Conservation (phyloP, 192 early-diverging fungal species). For the Podila epicladia region DNA sequence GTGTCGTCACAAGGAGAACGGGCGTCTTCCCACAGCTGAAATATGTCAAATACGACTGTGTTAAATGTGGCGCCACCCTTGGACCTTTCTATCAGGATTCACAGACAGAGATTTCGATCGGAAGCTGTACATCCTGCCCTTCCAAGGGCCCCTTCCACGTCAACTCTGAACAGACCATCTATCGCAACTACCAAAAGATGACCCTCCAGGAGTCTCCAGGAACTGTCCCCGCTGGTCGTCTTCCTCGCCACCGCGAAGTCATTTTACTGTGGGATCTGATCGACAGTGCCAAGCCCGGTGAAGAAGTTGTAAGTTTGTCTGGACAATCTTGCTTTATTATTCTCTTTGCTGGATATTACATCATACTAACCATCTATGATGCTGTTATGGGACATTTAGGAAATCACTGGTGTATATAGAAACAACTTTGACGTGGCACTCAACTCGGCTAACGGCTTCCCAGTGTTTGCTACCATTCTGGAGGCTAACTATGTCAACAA, state of each 20-base stretch:
- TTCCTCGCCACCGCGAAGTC: slow-evolving; percentile 94
- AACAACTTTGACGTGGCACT: slow-evolving; percentile 94
- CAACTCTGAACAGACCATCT: slow-evolving; percentile 95
- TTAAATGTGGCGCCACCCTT: slow-evolving; percentile 89
- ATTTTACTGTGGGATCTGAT: slow-evolving; percentile 97
- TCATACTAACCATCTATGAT: background rate
- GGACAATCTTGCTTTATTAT: background rate
- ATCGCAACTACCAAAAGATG: slow-evolving; percentile 96
- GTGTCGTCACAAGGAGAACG: slow-evolving; percentile 93
- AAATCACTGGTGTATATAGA: slow-evolving; percentile 94
- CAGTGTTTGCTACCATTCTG: slow-evolving; percentile 95
- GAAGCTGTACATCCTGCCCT: slow-evolving; percentile 89
- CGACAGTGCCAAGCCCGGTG: slow-evolving; percentile 94
- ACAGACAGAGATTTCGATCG: slow-evolving; percentile 84
- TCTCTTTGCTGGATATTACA: background rate
- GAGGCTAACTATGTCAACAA: slow-evolving; percentile 96
- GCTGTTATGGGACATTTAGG: slow-evolving; percentile 41
- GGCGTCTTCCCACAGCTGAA: slow-evolving; percentile 98
- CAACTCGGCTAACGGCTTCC: slow-evolving; percentile 94
- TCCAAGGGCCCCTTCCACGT: slow-evolving; percentile 90
- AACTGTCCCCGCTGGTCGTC: slow-evolving; percentile 91
- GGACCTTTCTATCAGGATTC: slow-evolving; percentile 97
- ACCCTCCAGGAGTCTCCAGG: slow-evolving; percentile 97
- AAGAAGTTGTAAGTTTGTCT: slow-evolving; percentile 78
- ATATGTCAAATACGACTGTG: slow-evolving; percentile 96